Evolutionary conservation across 495 filamentous ascomycete genomes (phyloP), one percentile per base, ranked within the genome.

Genomic region (Podospora conica): DNA sequence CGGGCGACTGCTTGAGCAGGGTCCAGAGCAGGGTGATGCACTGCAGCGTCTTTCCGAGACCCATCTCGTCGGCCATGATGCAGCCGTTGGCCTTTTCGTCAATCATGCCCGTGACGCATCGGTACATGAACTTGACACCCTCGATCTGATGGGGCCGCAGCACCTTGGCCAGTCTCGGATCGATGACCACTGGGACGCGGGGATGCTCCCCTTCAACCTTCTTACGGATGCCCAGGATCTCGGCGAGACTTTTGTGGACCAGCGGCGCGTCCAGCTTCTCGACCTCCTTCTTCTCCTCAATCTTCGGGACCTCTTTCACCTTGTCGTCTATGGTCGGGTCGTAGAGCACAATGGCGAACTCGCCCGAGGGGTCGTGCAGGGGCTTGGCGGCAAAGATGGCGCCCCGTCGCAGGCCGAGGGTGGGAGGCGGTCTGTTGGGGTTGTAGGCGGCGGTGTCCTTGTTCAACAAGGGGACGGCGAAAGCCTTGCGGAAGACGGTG

Each of bases 1-100:
- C 93, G 1, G 94, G 90, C 8, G 93, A 96, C 73, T 99, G 95
- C 75, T 96, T 98, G 11, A 99, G 78, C 3, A 99, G 80, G 11
- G 94, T 98, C 95, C 95, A 99, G 84, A 99, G 93, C 40, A 91
- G 81, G 18, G 79, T 84, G 64, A 85, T 85, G 72, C 82, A 86
- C 69, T 84, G 80, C 1, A 96, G 82, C 12, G 95, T 99, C 79
- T 99, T 99, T 56, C 95, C 95, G 31, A 99, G 77, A 55, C 95
- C 95, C 95, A 99, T 99, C 71, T 97, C 95, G 74, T 99, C 95
- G 68, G 95, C 95, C 95, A 99, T 99, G 74, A 99, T 99, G 74
- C 95, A 98, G 0, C 95, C 95, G 78, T 97, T 91, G 23, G 96
- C 96, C 64, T 93, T 95, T 55, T 88, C 85, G 73, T 99, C 95